Conservation (phyloP, 106 monocot species). For the Dactylorhiza incarnata region DNA sequence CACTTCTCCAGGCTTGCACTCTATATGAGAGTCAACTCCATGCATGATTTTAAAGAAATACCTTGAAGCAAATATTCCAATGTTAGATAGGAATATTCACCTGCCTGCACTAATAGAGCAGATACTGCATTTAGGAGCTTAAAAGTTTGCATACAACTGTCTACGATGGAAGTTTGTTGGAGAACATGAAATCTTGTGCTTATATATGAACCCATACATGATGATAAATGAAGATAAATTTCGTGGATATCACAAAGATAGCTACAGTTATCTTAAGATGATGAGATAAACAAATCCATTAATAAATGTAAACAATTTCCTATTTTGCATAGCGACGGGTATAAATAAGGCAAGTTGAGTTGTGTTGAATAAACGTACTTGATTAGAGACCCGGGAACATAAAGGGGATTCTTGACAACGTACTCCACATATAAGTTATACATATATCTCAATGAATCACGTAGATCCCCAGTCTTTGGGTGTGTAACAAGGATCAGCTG, state of each 20-base stretch:
- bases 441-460: conserved; percentile 78
- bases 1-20: no score
- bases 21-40: no score
- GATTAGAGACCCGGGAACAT: conserved; percentile 69
- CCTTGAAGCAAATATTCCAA: no score
- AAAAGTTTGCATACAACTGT: no score
- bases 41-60: no score
- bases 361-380: conserved; percentile 37
- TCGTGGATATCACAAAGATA: neutral
- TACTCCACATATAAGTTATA: conserved; percentile 93
- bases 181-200: neutral
- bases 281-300: neutral
- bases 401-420: conserved; percentile 93
- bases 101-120: no score
- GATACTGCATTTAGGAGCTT: no score
- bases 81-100: no score
- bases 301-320: neutral
- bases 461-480: conserved; percentile 75
- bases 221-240: neutral
- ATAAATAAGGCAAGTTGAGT: neutral
- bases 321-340: neutral
- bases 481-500: conserved; percentile 92
- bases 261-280: neutral
- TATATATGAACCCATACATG: neutral
- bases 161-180: no score